Evolutionary conservation across 345 rosid species (phyloP), one percentile per base, ranked within the genome.

Genomic region (Melaleuca alternifolia): DNA sequence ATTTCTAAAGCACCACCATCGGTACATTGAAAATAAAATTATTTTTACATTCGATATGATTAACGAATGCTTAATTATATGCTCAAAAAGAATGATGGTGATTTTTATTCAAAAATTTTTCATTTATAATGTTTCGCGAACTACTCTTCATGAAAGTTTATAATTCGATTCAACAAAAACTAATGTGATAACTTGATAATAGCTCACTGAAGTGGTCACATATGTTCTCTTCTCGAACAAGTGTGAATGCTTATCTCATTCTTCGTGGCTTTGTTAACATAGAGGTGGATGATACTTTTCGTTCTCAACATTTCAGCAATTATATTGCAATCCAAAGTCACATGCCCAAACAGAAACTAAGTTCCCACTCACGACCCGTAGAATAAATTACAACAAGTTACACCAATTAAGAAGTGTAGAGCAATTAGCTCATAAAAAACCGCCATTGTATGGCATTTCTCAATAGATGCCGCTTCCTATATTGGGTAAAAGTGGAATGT

Each of bases 61-160:
- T 59, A 59, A n/a, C 16, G 3, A 59, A 33, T 59, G 7, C 14
- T 1, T 12, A 10, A 8, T 62, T 10, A 7, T 3, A 30, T 20
- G 1, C 0, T 14, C 6, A 5, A 51, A 51, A 14, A 51, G 14
- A 14, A 4, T 14, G 5, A 5, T 15, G 3, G 6, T 5, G 10
- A 14, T 62, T 28, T 30, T 65, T 15, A 30, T 15, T 16, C 3
- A 0, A 4, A 1, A 10, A 13, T 61, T 61, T 61, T 20, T 28
- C n/a, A n/a, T 61, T 14, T 28, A 62, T 18, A 20, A 33, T 18
- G 33, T 30, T 62, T 16, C 23, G 16, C 12, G 44, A 16, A 33
- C 16, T 65, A 30, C 11, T 65, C 44, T 23, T 15, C 11, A 4
- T 8, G 11, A 28, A 14, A 2, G 30, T n/a, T n/a, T 59, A 4